These are phyloP conservation scores for Gardenia jasminoides DNA, from an alignment of 257 asterid genomes.

Conservation along the genomic window DNA sequence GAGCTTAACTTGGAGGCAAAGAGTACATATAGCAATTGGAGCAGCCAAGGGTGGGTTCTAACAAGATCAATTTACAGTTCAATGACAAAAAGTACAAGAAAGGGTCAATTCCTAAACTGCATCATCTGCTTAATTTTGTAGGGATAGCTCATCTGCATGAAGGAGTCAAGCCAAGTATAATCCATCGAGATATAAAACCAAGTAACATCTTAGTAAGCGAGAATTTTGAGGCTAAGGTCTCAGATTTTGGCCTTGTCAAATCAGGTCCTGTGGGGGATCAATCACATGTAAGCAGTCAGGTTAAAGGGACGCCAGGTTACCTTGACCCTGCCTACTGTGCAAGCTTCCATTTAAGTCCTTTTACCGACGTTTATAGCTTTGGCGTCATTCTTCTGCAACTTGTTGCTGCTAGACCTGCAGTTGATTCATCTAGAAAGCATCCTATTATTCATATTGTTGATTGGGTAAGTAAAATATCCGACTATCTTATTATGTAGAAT, in stretches of 20 bases:
- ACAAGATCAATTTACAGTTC: too few relatives aligned
- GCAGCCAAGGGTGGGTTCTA: constrained; percentile 63
- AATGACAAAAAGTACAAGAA: background rate
- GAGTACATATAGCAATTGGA: constrained; percentile 71
- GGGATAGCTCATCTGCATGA: constrained; percentile 79
- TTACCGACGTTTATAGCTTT: constrained; percentile 74
- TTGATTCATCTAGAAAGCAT: constrained; percentile 33
- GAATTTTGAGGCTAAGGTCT: constrained; percentile 67
- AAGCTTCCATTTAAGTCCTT: constrained; percentile 57
- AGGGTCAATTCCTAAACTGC: background rate
- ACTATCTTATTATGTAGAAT: background rate
- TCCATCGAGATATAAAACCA: constrained; percentile 76
- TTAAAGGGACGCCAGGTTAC: constrained; percentile 81
- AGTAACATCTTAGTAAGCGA: constrained; percentile 68
- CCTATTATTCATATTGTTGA: constrained; percentile 55
- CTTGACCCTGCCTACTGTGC: constrained; percentile 84
- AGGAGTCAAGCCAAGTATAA: constrained; percentile 56
- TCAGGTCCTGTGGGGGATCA: constrained; percentile 68
- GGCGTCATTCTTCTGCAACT: constrained; percentile 79
- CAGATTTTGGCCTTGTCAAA: constrained; percentile 70
- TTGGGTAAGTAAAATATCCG: constrained; percentile 44
- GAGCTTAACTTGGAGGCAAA: constrained; percentile 75
- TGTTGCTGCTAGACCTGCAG: constrained; percentile 66
- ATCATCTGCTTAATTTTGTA: constrained; percentile 13
- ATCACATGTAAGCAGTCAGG: constrained; percentile 68